phyloP scores from a whole-genome alignment of 805 yeast genomes.

The Helenozyma rhizophorensis region DNA sequence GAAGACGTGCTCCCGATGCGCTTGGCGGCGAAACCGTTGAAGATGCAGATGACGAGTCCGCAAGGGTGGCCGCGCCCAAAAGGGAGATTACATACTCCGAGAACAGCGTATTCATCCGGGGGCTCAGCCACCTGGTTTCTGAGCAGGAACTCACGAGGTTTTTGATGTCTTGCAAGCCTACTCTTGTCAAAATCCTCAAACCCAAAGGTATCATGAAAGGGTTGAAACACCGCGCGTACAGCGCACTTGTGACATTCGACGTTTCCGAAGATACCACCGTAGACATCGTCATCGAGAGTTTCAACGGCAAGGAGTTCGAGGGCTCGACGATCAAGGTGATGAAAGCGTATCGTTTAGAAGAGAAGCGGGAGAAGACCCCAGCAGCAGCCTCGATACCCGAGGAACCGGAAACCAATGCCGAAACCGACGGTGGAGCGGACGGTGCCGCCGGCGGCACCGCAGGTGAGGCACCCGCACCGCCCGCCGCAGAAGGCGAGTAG shows the following conservation, averaged over 20 bases:
- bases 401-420: too few relatives aligned
- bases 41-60: not conserved
- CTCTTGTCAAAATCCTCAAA: constrained; percentile 45
- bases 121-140: constrained; percentile 34
- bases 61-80: constrained; percentile 1
- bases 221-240: constrained; percentile 34
- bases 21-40: not conserved
- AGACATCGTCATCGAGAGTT: constrained; percentile 39
- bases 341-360: constrained; percentile 7
- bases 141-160: constrained; percentile 43
- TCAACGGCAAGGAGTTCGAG: constrained; percentile 21
- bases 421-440: not conserved
- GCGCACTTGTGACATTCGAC: constrained; percentile 50
- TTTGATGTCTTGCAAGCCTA: constrained; percentile 40
- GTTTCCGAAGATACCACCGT: constrained; percentile 34
- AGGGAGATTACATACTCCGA: constrained; percentile 24
- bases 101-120: constrained; percentile 44
- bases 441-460: too few relatives aligned
- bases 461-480: too few relatives aligned
- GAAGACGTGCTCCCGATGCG: too few relatives aligned
- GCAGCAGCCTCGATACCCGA: not conserved
- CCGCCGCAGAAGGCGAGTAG: too few relatives aligned
- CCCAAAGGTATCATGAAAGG: constrained; percentile 25
- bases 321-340: constrained; percentile 3
- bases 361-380: constrained; percentile 1